Evolutionary conservation across 129 eudicot species (phyloP), one percentile per base, ranked within the genome.

Genomic region (Flaveria robusta): DNA sequence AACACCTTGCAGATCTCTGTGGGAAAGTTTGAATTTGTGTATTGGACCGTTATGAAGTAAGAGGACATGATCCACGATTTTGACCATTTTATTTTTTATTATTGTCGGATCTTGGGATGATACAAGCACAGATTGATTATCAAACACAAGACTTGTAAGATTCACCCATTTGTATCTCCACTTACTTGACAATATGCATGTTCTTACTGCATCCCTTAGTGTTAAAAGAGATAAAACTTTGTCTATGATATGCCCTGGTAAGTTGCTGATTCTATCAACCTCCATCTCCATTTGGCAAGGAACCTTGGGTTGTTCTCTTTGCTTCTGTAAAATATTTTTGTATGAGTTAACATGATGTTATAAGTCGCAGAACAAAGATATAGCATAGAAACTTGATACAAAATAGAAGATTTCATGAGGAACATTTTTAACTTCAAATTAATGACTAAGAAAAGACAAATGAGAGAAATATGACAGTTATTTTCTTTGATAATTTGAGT

Each of bases 151-250:
- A 78, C 79, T 59, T 74, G 98, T 92, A 15, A 93, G 86, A 22
- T 84, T 82, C 34, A 82, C 84, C 98, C 96, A 93, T 77, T 86
- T 93, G 89, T 90, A 88, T 69, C 98, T 85, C 98, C 98, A 90
- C 63, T 82, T 88, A 76, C 79, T 88, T 31, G 92, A 85, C 42
- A 88, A 83, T 7, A 90, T 62, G 76, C 95, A 86, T 24, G 95
- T 85, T 77, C 98, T 86, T 46, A 88, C 95, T 2, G 96, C 96
- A 83, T 92, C 98, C 78, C 92, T 77, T 37, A 93, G 82, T 0
- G 97, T 73, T 70, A 93, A 78, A 82, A 82, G 85, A 1, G 96
- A 86, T 49, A 93, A 73, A 68, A 93, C 77, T 71, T 90, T 86
- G 86, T 93, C 98, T 0, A 88, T 50, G 19, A 88, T 76, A 71